Base-by-base conservation (phyloP, 768 basidiomycete species). In the Clitopilus hobsonii region DNA sequence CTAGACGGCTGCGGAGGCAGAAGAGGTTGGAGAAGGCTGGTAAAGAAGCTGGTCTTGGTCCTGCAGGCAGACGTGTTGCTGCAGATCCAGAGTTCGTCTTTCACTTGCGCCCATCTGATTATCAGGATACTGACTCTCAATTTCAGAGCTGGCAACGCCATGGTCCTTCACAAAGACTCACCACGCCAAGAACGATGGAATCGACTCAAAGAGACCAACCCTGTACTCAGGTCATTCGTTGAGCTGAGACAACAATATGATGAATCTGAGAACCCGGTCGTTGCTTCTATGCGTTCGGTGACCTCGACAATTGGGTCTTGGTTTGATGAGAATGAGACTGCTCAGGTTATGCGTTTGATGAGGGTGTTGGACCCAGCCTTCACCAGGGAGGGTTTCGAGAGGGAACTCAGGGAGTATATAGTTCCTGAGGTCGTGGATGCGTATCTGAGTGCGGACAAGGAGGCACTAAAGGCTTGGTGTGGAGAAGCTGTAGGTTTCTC, bases 311-410 rank as follows among this genome's bases (percentile, higher is more conserved):
- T 99, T 51, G 93, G 91, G 2, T 84, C 88, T 2, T 92, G 89
- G 86, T 93, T 94, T 63, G 96, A 98, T 56, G 97, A 99, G 75
- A 99, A 91, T 65, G 97, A 99, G 75, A 94, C 89, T 47, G 97
- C 97, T n/a, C 90, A 91, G 68, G 96, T 98, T 26, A 85, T 88
- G 64, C 81, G 91, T 56, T 71, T 86, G 65, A 91, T 98, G 84
- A 90, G 86, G 68, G 67, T 75, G n/a, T 76, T 98, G 65, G 97
- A 99, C 68, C 93, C 97, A 4, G 67, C 71, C 24, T 99, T 97
- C 72, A 86, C 81, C 54, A 82, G 88, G 64, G 97, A 98, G 65
- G 72, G 75, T 28, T 98, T 97, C 65, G 88, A 93, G 64, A 79
- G 88, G 56, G 97, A 98, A 66, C 68, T 98, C 55, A 74, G 95